Base-by-base conservation (phyloP, 2,329 filamentous ascomycete species). In the Metarhizium rileyi region DNA sequence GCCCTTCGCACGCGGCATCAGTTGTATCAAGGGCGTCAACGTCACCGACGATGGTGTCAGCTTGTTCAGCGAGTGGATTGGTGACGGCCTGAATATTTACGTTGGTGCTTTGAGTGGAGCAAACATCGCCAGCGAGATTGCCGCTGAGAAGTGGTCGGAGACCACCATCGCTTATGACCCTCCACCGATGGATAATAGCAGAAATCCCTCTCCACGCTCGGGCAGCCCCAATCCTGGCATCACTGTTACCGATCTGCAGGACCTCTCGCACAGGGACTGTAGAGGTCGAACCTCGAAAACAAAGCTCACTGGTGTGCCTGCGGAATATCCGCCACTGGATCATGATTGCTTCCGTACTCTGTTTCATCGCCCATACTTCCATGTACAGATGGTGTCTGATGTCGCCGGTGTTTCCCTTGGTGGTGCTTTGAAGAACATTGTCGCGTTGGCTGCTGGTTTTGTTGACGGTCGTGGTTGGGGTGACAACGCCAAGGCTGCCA, bases 1-100 rank as follows among this genome's bases (percentile, higher is more conserved):
- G 27, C 93, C 93, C 6, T 97, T 83, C 61, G 91, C 93, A 25
- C 83, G 94, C 55, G 93, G 90, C 52, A 90, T 98, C 63, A 95
- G 89, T 64, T 98, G 93, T 70, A 96, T 97, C 72, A 98, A 98
- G 76, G 93, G 93, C 59, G 90, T 98, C 53, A 87, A 95, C 59
- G 93, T 98, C 30, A 84, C 86, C 4, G 86, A 91, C 61, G 83
- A 87, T 46, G 88, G 87, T 49, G 83, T 97, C 58, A 84, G 83
- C 60, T 78, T 98, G 49, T 96, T 98, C 73, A 94, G 87, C 49
- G 93, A 98, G 70, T 89, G 86, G 67, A 98, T 98, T 63, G 90
- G 90, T 50, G 83, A 88, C 65, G 84, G 86, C 27, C 77, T 98
- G 20, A 88, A 87, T 54, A 98, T 98, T 66, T 98, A 98, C 75